A percentile compares a stretch with the other conserved stretches of the same genome.
phyloP scores from a whole-genome alignment of 1,139 yeast species.

The Meyerozyma sp. region DNA sequence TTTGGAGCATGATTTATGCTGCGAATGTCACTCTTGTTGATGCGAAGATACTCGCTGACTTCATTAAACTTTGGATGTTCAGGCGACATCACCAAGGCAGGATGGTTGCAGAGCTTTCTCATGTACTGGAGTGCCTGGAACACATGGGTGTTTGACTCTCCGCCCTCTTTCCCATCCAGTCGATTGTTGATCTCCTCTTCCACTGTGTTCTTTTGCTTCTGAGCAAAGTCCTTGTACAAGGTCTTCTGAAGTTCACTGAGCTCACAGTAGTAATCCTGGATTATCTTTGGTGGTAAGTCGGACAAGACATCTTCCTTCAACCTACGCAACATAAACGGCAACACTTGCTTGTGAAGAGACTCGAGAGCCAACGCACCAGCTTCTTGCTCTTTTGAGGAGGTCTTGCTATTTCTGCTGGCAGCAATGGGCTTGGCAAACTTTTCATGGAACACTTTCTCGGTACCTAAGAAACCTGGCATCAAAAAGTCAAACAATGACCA shows the following conservation, averaged over 20 bases:
- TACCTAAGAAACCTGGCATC: conserved; percentile 98
- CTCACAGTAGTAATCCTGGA: conserved; percentile 97
- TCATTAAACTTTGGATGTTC: conserved; percentile 79
- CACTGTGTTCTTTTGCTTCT: conserved; percentile 72
- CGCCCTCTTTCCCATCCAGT: conserved; percentile 24
- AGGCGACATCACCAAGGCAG: conserved; percentile 82
- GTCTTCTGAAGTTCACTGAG: conserved; percentile 85
- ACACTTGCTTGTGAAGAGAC: conserved; percentile 90
- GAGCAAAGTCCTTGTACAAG: conserved; percentile 86
- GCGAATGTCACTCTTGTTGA: conserved; percentile 55
- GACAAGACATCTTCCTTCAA: conserved; percentile 93
- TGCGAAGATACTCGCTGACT: conserved; percentile 54
- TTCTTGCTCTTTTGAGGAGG: conserved; percentile 92
- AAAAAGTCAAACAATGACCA: conserved; percentile 97
- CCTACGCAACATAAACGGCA: conserved; percentile 94
- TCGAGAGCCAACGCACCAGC: conserved; percentile 95
- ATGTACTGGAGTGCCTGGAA: conserved; percentile 97
- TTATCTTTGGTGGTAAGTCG: conserved; percentile 96
- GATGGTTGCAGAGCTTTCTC: conserved; percentile 96
- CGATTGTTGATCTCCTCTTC: conserved; percentile 52
- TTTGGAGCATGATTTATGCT: conserved; percentile 90
- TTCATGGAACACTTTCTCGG: conserved; percentile 91
- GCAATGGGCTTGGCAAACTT: conserved; percentile 97
- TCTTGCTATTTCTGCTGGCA: conserved; percentile 84
- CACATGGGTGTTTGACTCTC: conserved; percentile 76